Evolutionary conservation across 1,139 yeast genomes (phyloP), one percentile per base, ranked within the genome.

Genomic region (Saccharomyces pastorianus): DNA sequence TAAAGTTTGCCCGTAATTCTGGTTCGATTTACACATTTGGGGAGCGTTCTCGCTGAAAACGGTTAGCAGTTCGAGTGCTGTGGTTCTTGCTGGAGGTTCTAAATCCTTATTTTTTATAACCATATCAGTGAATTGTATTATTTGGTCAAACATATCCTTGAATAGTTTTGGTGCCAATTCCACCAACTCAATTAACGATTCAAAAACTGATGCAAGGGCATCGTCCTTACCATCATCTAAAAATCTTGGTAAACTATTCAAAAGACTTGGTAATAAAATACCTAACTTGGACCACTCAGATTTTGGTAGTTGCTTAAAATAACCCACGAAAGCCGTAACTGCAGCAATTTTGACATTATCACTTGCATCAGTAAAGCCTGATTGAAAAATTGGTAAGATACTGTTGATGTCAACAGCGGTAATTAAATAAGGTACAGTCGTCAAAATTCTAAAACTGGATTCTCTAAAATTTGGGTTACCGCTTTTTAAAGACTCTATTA

Each of bases 91-190:
- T 54, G 76, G 73, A 26, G 88, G 77, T 46, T 89, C 98, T 64
- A 90, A 75, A 20, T 88, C 95, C 64, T 80, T 82, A 71, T 89
- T 85, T 66, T 88, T 88, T 51, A 91, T 81, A 32, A 93, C 93
- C 29, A 84, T 82, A 14, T 90, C 79, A 64, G 95, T 84, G 67
- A 93, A 93, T 58, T 88, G 88, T 54, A 91, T 82, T 51, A 93
- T 84, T 27, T 89, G 85, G 51, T 87, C 84, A 70, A 93, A 91
- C 88, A 91, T 88, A 51, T 88, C 89, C 65, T 81, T 83, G 74
- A 93, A 93, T 83, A 93, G 82, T 67, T 91, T 93, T 52, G 99
- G 99, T 9, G 98, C 98, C 59, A 91, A 75, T 61, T 87, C 95
- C 8, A 91, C 96, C 58, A 93, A 78, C 64, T 93, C 98, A 57